Conservation (phyloP, 805 yeast species). For the Candida michaelii region DNA sequence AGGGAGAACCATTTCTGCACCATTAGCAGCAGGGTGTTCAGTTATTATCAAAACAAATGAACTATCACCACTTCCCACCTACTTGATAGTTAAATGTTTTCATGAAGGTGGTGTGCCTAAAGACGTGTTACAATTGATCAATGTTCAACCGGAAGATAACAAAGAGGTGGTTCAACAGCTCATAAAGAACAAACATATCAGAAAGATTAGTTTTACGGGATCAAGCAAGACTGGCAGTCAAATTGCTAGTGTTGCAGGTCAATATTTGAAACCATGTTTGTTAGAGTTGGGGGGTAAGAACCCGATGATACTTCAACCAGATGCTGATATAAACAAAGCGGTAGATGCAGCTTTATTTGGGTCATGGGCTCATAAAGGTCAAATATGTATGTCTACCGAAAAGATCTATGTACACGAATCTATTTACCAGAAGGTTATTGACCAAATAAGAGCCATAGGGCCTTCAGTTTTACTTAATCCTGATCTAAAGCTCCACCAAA, state of each 20-base stretch:
- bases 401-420: slow-evolving; percentile 34
- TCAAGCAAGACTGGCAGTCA: slow-evolving; percentile 39
- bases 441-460: slow-evolving; percentile 19
- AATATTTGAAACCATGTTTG: slow-evolving; percentile 38
- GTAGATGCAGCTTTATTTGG: slow-evolving; percentile 27
- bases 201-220: slow-evolving; percentile 47
- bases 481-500: slow-evolving; percentile 26
- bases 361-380: slow-evolving; percentile 46
- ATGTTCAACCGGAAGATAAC: slow-evolving; percentile 27
- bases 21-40: slow-evolving; percentile 50
- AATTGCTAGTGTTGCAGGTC: slow-evolving; percentile 38
- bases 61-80: slow-evolving; percentile 32
- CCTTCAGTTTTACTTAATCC: slow-evolving; percentile 15
- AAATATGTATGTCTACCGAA: slow-evolving; percentile 50
- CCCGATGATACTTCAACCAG: slow-evolving; percentile 30
- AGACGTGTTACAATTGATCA: slow-evolving; percentile 34
- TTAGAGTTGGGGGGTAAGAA: slow-evolving; percentile 51
- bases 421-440: slow-evolving; percentile 29
- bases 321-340: slow-evolving; percentile 34
- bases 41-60: slow-evolving; percentile 45
- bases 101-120: slow-evolving; percentile 40
- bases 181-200: slow-evolving; percentile 27
- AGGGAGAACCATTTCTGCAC: slow-evolving; percentile 41
- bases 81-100: slow-evolving; percentile 32
- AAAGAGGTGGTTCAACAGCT: slow-evolving; percentile 14